These are phyloP conservation scores for Fraxinus excelsior DNA, from an alignment of 257 asterid species.

Conservation along the genomic window DNA sequence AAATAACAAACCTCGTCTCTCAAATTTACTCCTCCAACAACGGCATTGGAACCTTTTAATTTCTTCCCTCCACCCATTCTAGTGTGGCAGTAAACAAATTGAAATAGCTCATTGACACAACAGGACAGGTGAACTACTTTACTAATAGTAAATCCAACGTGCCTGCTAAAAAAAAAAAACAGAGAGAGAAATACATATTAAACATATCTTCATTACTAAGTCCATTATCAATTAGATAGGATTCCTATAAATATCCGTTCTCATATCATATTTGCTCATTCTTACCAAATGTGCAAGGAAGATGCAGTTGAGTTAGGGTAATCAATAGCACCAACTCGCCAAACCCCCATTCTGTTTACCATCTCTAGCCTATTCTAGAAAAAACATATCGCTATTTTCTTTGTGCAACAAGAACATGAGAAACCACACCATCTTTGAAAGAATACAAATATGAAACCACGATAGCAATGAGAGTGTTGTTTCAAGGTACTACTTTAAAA, in stretches of 20 bases:
- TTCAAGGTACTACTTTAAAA: not conserved
- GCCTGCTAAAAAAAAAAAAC: not conserved
- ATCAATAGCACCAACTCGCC: no score
- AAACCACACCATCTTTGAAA: not conserved
- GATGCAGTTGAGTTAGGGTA: no score
- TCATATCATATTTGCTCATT: not conserved
- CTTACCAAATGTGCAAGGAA: not conserved
- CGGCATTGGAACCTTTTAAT: not conserved
- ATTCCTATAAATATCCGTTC: not conserved
- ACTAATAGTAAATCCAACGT: not conserved
- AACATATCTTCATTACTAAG: not conserved
- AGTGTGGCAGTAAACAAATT: not conserved
- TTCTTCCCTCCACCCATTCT: not conserved
- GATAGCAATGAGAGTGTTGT: not conserved
- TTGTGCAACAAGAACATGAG: constrained; percentile 11
- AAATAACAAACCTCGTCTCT: not conserved
- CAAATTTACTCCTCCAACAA: not conserved
- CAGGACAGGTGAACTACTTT: not conserved
- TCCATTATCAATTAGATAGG: not conserved
- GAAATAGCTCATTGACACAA: not conserved
- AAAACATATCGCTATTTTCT: not conserved
- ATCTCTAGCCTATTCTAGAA: not conserved
- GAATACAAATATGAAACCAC: constrained; percentile 1
- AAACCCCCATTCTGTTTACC: not conserved
- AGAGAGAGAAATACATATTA: no score